Base-by-base conservation (phyloP, 2,329 filamentous ascomycete species). In the Fonsecaea erecta region DNA sequence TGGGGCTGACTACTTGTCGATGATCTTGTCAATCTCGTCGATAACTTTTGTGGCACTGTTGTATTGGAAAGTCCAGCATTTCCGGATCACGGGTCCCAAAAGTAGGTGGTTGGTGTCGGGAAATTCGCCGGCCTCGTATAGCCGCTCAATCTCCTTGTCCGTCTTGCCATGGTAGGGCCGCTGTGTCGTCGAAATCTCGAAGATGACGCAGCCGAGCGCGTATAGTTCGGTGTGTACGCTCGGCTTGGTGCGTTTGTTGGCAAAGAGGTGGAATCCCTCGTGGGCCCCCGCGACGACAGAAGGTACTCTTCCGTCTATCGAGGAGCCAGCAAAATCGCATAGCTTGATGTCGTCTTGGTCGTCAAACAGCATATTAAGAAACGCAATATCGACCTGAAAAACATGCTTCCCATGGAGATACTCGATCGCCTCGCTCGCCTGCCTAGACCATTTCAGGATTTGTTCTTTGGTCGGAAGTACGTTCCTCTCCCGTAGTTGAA, bases 261-360 rank as follows among this genome's bases (percentile, higher is more conserved):
- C 1, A 43, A 21, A 43, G 3, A 43, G 9, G 34, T 35, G 26
- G 18, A 24, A 43, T 9, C 40, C 40, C 52, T 48, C 18, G 24
- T 16, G 12, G 6, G 2, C 9, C 5, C 37, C 21, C 34, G 37
- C 6, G 34, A 69, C 61, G n/a, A 52, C 55, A 28, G 37, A 57
- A 32, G 14, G 12, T 6, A 5, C n/a, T 9, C n/a, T n/a, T 5
- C 66, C 69, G 59, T 72, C 70, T 35, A 73, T 62, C 14, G 71
- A 72, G 16, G 66, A 64, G 28, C 70, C 66, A 46, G 68, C 63
- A 53, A 72, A 71, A 43, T 72, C 71, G 48, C 40, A 54, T 8
- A 68, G 55, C 53, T 71, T 71, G 21, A 64, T 57, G 46, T 71
- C 58, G 8, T 67, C 65, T 30, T 60, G 21, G 28, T 56, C 40